Evolutionary conservation across 83 land plant genomes (phyloP).

Genomic region (Larix sibirica): DNA sequence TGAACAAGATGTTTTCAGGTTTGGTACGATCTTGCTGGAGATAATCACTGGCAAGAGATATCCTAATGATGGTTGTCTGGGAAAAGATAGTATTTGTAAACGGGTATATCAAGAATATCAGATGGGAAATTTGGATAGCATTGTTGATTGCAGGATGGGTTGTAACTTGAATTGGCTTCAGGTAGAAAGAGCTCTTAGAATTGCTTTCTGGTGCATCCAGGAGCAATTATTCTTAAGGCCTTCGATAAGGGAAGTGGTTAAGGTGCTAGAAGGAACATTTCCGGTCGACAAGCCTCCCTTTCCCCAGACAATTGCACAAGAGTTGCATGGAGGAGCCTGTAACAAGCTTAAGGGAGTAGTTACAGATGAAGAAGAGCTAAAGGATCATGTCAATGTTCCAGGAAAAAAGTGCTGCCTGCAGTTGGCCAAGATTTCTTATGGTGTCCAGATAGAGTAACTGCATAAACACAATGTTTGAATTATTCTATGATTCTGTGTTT

Average conservation of each 20-base stretch:
- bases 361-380: no score
- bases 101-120: conserved; percentile 33
- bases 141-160: conserved; percentile 22
- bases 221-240: conserved; percentile 26
- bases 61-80: not conserved
- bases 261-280: conserved; percentile 33
- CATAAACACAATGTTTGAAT: no score
- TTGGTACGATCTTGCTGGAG: conserved; percentile 33
- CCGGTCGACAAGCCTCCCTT: conserved; percentile 50
- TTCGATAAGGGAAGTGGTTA: conserved; percentile 38
- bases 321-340: no score
- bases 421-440: no score
- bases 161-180: conserved; percentile 14
- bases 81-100: not conserved
- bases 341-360: no score
- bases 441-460: no score
- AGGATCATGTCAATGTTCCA: no score
- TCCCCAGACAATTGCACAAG: no score
- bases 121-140: conserved; percentile 4
- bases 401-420: no score
- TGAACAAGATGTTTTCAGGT: conserved; percentile 37
- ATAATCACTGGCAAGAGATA: conserved; percentile 25
- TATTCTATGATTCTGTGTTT: no score
- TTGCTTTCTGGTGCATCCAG: conserved; percentile 45
- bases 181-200: conserved; percentile 30